phyloP scores from a whole-genome alignment of 1,284 basidiomycete species.

The Sporisorium graminicola region DNA sequence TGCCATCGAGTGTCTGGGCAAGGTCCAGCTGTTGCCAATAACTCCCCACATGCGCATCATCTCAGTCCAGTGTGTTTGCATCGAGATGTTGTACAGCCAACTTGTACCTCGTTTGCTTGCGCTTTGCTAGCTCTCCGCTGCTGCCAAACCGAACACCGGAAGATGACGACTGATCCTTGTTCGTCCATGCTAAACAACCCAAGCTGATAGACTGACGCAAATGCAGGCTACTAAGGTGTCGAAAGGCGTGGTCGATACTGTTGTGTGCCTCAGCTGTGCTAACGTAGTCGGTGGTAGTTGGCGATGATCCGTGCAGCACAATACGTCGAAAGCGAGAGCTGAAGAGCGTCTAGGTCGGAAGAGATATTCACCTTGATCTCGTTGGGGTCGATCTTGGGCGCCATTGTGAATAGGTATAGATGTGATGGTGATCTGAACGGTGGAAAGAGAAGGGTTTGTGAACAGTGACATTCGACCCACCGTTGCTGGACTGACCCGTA shows the following conservation, averaged over 20 bases:
- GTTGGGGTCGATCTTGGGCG: slow-evolving; percentile 78
- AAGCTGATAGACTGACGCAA: neutral
- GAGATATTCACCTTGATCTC: slow-evolving; percentile 79
- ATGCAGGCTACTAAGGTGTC: neutral
- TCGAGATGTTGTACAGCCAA: neutral
- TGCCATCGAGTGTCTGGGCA: neutral
- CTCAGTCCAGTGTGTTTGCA: too few species aligned
- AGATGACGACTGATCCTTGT: too few species aligned
- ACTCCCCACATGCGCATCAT: too few species aligned
- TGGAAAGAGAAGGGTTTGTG: slow-evolving; percentile 22
- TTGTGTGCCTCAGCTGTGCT: neutral
- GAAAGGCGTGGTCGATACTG: neutral
- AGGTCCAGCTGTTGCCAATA: too few species aligned
- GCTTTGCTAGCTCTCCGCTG: neutral
- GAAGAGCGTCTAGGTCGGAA: slow-evolving; percentile 1
- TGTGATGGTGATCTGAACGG: slow-evolving; percentile 49
- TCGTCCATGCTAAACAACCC: neutral
- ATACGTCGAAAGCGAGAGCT: slow-evolving; percentile 10
- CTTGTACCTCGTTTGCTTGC: neutral
- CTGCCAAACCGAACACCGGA: too few species aligned
- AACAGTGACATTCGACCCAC: slow-evolving; percentile 1
- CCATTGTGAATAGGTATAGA: slow-evolving; percentile 59
- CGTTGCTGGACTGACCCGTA: too few species aligned
- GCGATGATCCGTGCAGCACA: slow-evolving; percentile 26
- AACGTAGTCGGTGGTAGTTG: slow-evolving; percentile 2